Evolutionary conservation across 805 yeast genomes (phyloP).

Genomic region (Kluyveromyces dobzhanskii): DNA sequence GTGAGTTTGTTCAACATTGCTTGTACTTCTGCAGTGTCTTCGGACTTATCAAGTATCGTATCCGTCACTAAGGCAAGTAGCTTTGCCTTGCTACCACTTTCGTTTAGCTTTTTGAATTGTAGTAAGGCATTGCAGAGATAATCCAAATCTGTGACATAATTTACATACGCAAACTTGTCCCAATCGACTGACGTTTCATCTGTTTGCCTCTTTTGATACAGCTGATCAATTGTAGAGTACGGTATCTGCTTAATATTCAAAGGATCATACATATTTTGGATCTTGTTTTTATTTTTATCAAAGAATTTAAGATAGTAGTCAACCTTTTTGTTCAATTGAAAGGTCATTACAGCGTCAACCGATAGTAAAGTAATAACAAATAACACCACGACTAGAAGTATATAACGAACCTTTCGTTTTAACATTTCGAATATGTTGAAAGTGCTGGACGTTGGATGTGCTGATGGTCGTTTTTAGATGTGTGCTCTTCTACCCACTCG

Average conservation of each 20-base stretch:
- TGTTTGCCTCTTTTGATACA: constrained; percentile 2
- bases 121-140: constrained; percentile 43
- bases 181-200: constrained; percentile 24
- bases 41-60: constrained; percentile 12
- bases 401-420: constrained; percentile 17
- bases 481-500: no score
- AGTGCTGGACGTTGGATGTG: no score
- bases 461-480: no score
- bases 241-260: constrained; percentile 15
- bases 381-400: constrained; percentile 8
- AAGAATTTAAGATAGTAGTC: constrained; percentile 22
- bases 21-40: not conserved
- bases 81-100: constrained; percentile 32
- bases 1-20: constrained; percentile 5
- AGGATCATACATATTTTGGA: constrained; percentile 14
- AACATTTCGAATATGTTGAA: no score
- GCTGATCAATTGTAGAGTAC: constrained; percentile 6
- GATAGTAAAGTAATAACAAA: constrained; percentile 9
- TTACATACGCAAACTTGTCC: constrained; percentile 42
- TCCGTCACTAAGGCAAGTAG: constrained; percentile 35
- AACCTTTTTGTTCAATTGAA: constrained; percentile 26
- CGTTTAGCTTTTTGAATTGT: constrained; percentile 33
- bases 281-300: constrained; percentile 18
- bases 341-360: constrained; percentile 18
- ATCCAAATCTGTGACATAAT: constrained; percentile 45